A percentile compares a stretch with the other conserved stretches of the same genome.
These are phyloP conservation scores for Torulaspora quercuum DNA, from an alignment of 805 yeast genomes.

Conservation along the genomic window DNA sequence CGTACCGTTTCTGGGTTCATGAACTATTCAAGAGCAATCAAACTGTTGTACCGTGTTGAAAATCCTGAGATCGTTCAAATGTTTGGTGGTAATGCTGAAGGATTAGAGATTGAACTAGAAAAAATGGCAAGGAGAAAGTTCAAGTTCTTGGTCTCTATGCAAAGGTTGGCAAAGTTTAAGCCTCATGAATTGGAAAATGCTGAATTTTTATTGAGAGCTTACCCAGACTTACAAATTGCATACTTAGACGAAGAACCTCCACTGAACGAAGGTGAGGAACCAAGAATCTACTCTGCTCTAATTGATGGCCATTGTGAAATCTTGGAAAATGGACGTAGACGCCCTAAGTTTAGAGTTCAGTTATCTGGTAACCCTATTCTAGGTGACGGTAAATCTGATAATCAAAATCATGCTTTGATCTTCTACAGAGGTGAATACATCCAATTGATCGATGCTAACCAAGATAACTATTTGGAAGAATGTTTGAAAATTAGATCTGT, in stretches of 20 bases:
- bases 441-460: constrained; percentile 82
- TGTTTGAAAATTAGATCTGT: constrained; percentile 79
- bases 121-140: constrained; percentile 83
- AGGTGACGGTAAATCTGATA: constrained; percentile 88
- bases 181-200: constrained; percentile 76
- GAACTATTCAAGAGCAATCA: constrained; percentile 97
- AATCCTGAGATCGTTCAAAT: constrained; percentile 93
- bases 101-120: constrained; percentile 90
- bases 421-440: constrained; percentile 83
- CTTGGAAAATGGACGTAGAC: constrained; percentile 66
- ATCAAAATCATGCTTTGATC: constrained; percentile 76
- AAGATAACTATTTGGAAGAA: constrained; percentile 81
- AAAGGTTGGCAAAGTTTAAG: constrained; percentile 67
- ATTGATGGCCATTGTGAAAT: constrained; percentile 80
- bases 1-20: constrained; percentile 97
- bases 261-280: constrained; percentile 62
- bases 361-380: constrained; percentile 80
- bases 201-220: constrained; percentile 75
- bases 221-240: constrained; percentile 85
- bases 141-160: constrained; percentile 81
- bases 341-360: constrained; percentile 72
- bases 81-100: constrained; percentile 98
- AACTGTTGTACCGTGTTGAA: constrained; percentile 88
- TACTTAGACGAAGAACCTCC: constrained; percentile 93
- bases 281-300: constrained; percentile 69